phyloP scores from a whole-genome alignment of 2,329 filamentous ascomycete genomes.

The Diplodia scrobiculata region DNA sequence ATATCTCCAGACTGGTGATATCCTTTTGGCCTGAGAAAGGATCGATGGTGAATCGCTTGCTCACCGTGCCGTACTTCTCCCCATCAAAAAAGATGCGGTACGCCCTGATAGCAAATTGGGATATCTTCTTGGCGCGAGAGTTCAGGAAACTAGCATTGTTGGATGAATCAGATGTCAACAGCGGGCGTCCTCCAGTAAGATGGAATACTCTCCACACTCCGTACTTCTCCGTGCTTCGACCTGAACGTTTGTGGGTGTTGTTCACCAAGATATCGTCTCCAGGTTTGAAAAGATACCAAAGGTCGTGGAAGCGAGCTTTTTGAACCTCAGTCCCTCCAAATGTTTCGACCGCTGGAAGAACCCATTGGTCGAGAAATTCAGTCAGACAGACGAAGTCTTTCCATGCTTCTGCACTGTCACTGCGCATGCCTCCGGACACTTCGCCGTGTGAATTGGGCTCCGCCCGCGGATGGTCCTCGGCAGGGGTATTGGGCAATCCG shows the following conservation, averaged over 20 bases:
- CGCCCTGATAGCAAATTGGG: not conserved
- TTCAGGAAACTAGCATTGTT: no score
- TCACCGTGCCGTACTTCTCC: not conserved
- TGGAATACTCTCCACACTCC: not conserved
- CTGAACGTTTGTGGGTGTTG: not conserved
- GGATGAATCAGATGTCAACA: not conserved
- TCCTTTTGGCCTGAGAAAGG: conserved; percentile 28
- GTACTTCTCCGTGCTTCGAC: not conserved
- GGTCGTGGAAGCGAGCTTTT: conserved; percentile 25
- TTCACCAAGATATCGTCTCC: conserved; percentile 27
- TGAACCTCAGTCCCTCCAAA: no score
- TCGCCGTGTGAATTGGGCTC: no score
- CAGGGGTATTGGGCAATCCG: no score
- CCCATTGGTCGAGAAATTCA: no score
- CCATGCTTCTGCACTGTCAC: no score
- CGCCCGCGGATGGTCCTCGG: no score
- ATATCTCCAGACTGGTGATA: conserved; percentile 29
- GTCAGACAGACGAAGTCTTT: no score
- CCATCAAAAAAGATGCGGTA: conserved; percentile 19
- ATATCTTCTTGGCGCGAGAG: no score
- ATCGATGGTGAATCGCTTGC: conserved; percentile 7
- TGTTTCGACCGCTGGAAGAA: not conserved
- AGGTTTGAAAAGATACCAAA: conserved; percentile 30
- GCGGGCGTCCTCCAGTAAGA: not conserved
- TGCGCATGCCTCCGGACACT: no score